These are phyloP conservation scores for Amphibolis antarctica DNA, from an alignment of 106 monocot genomes.

Conservation along the genomic window DNA sequence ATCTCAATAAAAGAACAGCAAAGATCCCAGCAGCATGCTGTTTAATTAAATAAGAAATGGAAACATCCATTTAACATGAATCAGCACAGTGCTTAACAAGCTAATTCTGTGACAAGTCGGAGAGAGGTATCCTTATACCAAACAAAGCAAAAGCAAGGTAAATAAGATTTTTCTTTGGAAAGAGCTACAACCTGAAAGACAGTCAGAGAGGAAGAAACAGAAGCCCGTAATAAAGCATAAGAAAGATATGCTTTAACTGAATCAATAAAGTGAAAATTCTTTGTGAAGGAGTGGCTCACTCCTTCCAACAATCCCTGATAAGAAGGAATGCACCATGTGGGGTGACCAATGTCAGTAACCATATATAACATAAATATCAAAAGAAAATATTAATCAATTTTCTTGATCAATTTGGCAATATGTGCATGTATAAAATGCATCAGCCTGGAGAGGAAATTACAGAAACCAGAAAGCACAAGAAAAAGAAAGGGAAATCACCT, in stretches of 20 bases:
- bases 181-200: slow-evolving; percentile 70
- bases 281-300: slow-evolving; percentile 82
- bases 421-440: neutral
- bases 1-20: slow-evolving; percentile 79
- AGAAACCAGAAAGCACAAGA: neutral
- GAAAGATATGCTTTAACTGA: slow-evolving; percentile 97
- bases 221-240: slow-evolving; percentile 83
- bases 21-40: slow-evolving; percentile 93
- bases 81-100: neutral
- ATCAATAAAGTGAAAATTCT: slow-evolving; percentile 94
- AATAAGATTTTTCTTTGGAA: neutral
- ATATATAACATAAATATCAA: neutral
- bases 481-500: slow-evolving; percentile 28
- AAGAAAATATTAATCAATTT: neutral
- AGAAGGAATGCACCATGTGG: neutral
- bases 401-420: neutral
- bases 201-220: slow-evolving; percentile 73
- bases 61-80: neutral
- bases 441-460: neutral
- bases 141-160: neutral
- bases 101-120: neutral
- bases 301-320: slow-evolving; percentile 90
- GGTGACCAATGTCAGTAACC: neutral
- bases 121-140: neutral
- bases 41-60: slow-evolving; percentile 13